phyloP scores from a whole-genome alignment of 139 green algal species.

The Chlamydomonas incerta region DNA sequence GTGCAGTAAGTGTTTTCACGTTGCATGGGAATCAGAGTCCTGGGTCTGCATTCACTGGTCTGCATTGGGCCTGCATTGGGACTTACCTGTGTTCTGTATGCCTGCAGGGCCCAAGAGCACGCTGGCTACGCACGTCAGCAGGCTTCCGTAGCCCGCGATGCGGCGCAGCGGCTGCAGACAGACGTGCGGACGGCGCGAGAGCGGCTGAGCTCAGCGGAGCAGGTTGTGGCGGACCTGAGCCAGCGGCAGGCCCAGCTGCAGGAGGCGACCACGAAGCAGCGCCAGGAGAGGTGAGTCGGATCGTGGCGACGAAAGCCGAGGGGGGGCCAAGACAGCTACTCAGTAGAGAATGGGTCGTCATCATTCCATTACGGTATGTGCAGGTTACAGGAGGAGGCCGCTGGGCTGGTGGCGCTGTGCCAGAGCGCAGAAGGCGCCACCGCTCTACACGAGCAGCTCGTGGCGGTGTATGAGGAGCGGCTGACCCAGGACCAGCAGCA shows the following conservation, averaged over 20 bases:
- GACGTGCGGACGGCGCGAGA: constrained; percentile 1
- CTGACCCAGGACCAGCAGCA: constrained; percentile 1
- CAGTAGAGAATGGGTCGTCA: no score
- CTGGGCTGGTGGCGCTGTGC: constrained; percentile 9
- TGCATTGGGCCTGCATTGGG: background rate
- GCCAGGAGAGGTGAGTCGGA: background rate
- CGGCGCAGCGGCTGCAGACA: constrained; percentile 7
- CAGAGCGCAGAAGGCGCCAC: background rate
- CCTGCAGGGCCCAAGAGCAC: constrained; percentile 26
- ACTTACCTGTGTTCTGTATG: background rate
- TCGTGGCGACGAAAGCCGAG: background rate
- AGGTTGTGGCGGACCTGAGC: background rate
- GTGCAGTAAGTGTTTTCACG: background rate
- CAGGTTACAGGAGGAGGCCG: constrained; percentile 32
- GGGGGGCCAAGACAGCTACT: no score
- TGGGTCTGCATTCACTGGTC: background rate
- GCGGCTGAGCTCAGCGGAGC: background rate
- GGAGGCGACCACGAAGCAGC: background rate
- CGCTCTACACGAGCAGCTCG: constrained; percentile 15
- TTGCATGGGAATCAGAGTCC: no score
- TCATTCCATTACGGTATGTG: no score
- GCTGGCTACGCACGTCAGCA: constrained; percentile 15
- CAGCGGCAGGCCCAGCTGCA: constrained; percentile 12
- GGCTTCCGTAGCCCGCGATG: background rate
- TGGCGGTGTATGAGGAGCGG: constrained; percentile 22